phyloP scores from a whole-genome alignment of 2,329 filamentous ascomycete genomes.

The Aspergillus quadrilineatus region DNA sequence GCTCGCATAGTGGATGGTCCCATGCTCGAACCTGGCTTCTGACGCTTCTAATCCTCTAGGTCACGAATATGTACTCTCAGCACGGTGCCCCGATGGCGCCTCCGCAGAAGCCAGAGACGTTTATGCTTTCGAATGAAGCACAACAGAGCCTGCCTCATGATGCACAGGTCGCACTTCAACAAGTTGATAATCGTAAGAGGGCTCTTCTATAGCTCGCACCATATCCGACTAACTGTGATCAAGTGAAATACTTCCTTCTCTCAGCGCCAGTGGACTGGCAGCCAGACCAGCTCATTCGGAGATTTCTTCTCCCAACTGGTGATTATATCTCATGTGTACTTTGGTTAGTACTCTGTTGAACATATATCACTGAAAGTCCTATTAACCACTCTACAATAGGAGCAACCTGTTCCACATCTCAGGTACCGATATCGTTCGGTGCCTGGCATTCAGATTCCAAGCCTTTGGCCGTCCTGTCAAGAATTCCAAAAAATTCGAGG shows the following conservation, averaged over 20 bases:
- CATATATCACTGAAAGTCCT: slow-evolving; percentile 6
- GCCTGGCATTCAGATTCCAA: slow-evolving; percentile 96
- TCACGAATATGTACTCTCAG: slow-evolving; percentile 69
- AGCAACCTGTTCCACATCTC: slow-evolving; percentile 99
- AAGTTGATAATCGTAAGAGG: slow-evolving; percentile 89
- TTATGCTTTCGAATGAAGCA: slow-evolving; percentile 95
- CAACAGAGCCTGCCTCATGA: slow-evolving; percentile 95
- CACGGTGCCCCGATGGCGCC: slow-evolving; percentile 80
- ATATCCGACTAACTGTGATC: slow-evolving; percentile 12
- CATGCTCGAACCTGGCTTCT: background rate
- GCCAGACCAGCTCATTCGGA: slow-evolving; percentile 90
- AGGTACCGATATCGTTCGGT: slow-evolving; percentile 97
- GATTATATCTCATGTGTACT: slow-evolving; percentile 98
- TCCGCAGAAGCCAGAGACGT: slow-evolving; percentile 96
- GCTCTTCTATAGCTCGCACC: background rate
- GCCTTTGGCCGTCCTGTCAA: slow-evolving; percentile 97
- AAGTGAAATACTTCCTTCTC: slow-evolving; percentile 99
- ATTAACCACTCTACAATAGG: slow-evolving; percentile 48
- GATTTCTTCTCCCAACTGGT: slow-evolving; percentile 92
- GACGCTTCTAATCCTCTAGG: background rate
- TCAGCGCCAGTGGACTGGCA: slow-evolving; percentile 98
- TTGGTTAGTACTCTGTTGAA: slow-evolving; percentile 58
- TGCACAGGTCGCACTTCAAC: slow-evolving; percentile 93
- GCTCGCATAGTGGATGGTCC: background rate
- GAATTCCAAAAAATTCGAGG: slow-evolving; percentile 99